phyloP scores from a whole-genome alignment of 2,329 filamentous ascomycete species.

The Trichoderma sp. region DNA sequence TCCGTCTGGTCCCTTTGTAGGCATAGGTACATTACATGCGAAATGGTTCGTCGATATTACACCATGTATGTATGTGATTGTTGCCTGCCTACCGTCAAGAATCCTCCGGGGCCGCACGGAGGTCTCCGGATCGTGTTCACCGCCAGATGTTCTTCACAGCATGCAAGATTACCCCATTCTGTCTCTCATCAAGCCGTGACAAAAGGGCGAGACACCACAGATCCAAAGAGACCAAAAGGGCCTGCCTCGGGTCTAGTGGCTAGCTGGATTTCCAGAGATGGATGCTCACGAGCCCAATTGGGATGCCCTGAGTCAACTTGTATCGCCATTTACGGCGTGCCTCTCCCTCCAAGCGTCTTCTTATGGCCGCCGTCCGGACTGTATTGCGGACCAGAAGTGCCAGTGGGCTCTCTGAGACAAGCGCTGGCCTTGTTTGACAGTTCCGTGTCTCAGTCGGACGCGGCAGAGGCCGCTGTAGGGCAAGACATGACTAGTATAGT shows the following conservation, averaged over 20 bases:
- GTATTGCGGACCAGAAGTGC: neutral
- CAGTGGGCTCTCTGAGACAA: slow-evolving; percentile 1
- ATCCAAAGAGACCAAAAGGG: neutral
- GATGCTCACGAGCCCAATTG: neutral
- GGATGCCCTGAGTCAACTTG: slow-evolving; percentile 1
- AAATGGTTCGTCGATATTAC: neutral
- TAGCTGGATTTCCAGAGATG: slow-evolving; percentile 9
- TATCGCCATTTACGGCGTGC: neutral
- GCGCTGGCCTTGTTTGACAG: slow-evolving; percentile 20
- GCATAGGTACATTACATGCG: neutral
- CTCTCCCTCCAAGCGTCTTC: neutral
- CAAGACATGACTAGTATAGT: slow-evolving; percentile 10
- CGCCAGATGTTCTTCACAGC: slow-evolving; percentile 4
- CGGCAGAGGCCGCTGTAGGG: slow-evolving; percentile 21
- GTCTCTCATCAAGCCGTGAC: neutral
- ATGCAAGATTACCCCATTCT: neutral
- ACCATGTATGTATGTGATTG: neutral
- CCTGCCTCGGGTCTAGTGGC: slow-evolving; percentile 7
- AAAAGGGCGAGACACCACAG: neutral
- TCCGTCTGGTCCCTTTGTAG: neutral
- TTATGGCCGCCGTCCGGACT: neutral
- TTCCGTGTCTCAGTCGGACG: slow-evolving; percentile 19
- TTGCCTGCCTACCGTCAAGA: neutral
- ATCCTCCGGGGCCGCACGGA: neutral
- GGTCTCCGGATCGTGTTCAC: slow-evolving; percentile 3